Evolutionary conservation across 345 rosid genomes (phyloP), one percentile per base, ranked within the genome.

Genomic region (Eucalyptus cloeziana): DNA sequence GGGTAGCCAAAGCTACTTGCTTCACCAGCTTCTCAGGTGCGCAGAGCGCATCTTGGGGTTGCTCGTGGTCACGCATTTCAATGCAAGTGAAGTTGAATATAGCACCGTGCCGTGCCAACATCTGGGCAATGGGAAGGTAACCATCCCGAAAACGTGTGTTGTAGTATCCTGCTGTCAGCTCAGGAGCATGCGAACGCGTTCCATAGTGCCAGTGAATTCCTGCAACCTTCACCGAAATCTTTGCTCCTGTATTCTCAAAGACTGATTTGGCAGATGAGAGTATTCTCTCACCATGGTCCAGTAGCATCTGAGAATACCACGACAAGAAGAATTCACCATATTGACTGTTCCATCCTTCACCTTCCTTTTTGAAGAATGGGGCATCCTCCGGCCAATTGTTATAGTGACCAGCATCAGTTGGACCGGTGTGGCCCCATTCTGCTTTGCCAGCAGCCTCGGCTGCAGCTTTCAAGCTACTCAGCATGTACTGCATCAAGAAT

Each of bases 161-260:
- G 89, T 96, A 98, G 91, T 97, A 98, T 54, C 99, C 99, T 40
- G 99, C 99, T 10, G 99, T 98, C 87, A 98, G 99, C 91, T 98
- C 99, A 40, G 99, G 98, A 54, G 99, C 98, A 81, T 98, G 99
- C 31, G 99, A 98, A 37, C 99, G 93, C 14, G 93, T 92, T n/a
- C 99, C 99, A 6, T 95, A 98, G 88, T 98, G 99, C 99, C 99
- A 98, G 89, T 98, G 99, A 88, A 98, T 98, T 76, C 99, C 99
- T 21, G 99, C 98, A 88, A 98, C 52, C 91, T 98, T 98, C 9
- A 95, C 98, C 0, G 99, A 98, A 86, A 98, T 95, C 92, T 98
- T 98, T 31, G 92, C 95, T 1, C 94, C 94, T 0, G 90, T 89
- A 58, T 88, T 89, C 58, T 94, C 93, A 5, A 94, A 98, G 54